phyloP scores from a whole-genome alignment of 2,329 filamentous ascomycete species.

The Hymenoscyphus repandus region DNA sequence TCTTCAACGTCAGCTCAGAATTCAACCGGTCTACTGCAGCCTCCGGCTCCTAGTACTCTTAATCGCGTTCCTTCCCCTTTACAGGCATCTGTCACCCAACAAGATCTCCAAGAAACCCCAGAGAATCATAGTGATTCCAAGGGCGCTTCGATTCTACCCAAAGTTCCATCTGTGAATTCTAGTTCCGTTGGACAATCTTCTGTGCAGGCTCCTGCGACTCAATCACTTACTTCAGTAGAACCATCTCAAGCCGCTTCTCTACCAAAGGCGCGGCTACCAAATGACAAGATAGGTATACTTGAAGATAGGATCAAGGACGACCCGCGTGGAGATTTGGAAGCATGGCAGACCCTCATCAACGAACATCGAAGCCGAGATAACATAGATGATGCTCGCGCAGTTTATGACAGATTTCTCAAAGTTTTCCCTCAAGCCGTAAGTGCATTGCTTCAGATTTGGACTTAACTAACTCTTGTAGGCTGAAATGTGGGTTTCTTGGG shows the following conservation, averaged over 20 bases:
- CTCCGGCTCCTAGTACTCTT: constrained; percentile 22
- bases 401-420: constrained; percentile 81
- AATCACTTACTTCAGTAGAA: constrained; percentile 26
- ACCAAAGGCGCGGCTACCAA: constrained; percentile 32
- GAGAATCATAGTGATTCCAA: constrained; percentile 29
- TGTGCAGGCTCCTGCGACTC: constrained; percentile 18
- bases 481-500: constrained; percentile 84
- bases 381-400: constrained; percentile 71
- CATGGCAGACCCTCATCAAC: constrained; percentile 82
- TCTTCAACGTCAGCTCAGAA: constrained; percentile 21
- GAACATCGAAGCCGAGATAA: constrained; percentile 80
- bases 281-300: constrained; percentile 42
- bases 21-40: constrained; percentile 20
- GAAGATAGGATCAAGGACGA: constrained; percentile 92
- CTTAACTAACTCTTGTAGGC: constrained; percentile 55
- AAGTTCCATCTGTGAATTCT: constrained; percentile 24
- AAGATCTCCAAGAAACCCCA: constrained; percentile 21
- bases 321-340: constrained; percentile 84
- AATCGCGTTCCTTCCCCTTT: constrained; percentile 29
- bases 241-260: constrained; percentile 21
- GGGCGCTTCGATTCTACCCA: constrained; percentile 16
- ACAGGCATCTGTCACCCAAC: constrained; percentile 26
- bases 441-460: constrained; percentile 25
- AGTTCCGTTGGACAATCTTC: constrained; percentile 20
- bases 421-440: constrained; percentile 89